phyloP scores from a whole-genome alignment of 768 basidiomycete genomes.

The Rhodotorula graminis region DNA sequence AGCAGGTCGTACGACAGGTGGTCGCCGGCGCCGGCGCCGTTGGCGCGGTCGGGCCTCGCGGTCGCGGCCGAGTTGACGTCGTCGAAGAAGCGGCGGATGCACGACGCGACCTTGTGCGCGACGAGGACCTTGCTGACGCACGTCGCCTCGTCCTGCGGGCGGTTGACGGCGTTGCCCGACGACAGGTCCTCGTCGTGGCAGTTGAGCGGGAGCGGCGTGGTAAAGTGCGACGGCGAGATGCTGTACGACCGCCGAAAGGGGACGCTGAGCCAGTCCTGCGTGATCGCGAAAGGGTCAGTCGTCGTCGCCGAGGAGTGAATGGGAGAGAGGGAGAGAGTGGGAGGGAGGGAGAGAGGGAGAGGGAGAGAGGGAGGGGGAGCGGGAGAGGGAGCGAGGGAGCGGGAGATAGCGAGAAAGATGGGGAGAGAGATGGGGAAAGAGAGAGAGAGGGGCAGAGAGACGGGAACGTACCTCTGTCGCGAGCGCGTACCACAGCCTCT shows the following conservation, averaged over 20 bases:
- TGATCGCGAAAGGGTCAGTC: neutral
- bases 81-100: conserved; percentile 34
- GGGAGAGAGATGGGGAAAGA: neutral
- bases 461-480: conserved; percentile 15
- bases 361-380: too few species aligned
- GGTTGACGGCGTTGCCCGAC: conserved; percentile 8
- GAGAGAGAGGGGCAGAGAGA: neutral
- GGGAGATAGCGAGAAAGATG: too few species aligned
- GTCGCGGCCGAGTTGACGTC: conserved; percentile 12
- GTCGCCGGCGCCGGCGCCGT: too few species aligned
- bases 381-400: too few species aligned
- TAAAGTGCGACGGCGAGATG: conserved; percentile 28
- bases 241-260: conserved; percentile 21
- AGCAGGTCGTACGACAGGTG: conserved; percentile 15
- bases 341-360: too few species aligned
- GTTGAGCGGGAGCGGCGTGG: conserved; percentile 34
- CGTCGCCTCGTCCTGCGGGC: conserved; percentile 26
- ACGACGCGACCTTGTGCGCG: conserved; percentile 12
- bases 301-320: too few species aligned
- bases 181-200: conserved; percentile 32
- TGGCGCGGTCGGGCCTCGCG: neutral
- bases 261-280: conserved; percentile 25
- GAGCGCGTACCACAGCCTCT: conserved; percentile 30
- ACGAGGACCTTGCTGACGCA: conserved; percentile 24
- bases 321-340: too few species aligned